A percentile compares a stretch with the other conserved stretches of the same genome.
Evolutionary conservation across 805 yeast species (phyloP).

Genomic region (Lachancea quebecensis): DNA sequence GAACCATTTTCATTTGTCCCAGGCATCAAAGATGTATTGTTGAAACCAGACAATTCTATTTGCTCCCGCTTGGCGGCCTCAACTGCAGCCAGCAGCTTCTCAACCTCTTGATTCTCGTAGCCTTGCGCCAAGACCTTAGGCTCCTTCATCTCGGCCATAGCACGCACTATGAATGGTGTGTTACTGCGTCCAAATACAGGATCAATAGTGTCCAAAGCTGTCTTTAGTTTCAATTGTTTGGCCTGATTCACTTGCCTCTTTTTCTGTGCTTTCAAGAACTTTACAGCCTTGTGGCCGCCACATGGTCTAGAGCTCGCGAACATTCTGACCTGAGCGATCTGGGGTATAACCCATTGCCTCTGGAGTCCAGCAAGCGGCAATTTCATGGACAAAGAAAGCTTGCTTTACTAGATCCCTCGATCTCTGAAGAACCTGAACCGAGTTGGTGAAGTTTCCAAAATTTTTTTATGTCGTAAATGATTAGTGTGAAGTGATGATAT

Average conservation of each 20-base stretch:
- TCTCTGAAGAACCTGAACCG: no score
- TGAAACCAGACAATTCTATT: constrained; percentile 20
- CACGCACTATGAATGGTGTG: constrained; percentile 61
- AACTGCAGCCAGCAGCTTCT: constrained; percentile 61
- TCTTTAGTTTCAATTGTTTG: constrained; percentile 26
- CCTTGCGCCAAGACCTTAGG: constrained; percentile 57
- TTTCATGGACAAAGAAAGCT: constrained; percentile 1
- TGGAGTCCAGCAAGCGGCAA: constrained; percentile 1
- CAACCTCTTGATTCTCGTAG: constrained; percentile 57
- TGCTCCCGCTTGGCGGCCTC: constrained; percentile 27
- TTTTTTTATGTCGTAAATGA: neutral
- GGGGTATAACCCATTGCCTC: constrained; percentile 1
- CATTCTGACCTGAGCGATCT: constrained; percentile 5
- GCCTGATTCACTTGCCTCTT: constrained; percentile 31
- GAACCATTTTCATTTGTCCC: constrained; percentile 12
- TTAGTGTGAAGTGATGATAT: neutral
- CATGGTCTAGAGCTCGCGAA: constrained; percentile 9
- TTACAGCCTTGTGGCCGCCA: constrained; percentile 25
- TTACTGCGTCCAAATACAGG: constrained; percentile 75
- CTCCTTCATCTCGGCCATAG: constrained; percentile 59
- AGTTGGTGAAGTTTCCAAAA: neutral
- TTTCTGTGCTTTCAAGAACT: constrained; percentile 30
- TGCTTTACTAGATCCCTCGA: neutral
- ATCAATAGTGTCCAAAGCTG: constrained; percentile 45
- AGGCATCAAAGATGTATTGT: constrained; percentile 14